Evolutionary conservation across 1,139 yeast genomes (phyloP).

Genomic region (Pichia sp.): DNA sequence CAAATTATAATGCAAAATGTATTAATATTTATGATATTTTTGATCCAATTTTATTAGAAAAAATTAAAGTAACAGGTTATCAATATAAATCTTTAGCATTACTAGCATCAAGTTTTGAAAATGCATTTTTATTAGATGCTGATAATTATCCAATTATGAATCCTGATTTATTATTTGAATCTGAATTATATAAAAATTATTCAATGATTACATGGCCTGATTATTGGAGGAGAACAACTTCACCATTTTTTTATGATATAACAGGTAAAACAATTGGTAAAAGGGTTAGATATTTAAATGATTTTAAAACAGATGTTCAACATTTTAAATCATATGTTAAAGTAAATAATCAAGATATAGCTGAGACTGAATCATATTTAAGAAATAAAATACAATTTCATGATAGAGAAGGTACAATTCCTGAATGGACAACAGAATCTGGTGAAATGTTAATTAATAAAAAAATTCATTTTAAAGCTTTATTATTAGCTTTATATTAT

Average conservation of each 20-base stretch:
- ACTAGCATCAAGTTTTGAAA: conserved; percentile 44
- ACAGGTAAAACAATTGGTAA: conserved; percentile 34
- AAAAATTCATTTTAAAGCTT: conserved; percentile 42
- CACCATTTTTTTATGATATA: conserved; percentile 51
- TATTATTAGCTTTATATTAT: conserved; percentile 51
- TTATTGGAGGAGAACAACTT: conserved; percentile 58
- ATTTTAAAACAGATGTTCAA: conserved; percentile 24
- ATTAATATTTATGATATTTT: conserved; percentile 36
- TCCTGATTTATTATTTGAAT: conserved; percentile 43
- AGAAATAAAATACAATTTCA: conserved; percentile 36
- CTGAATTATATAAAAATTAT: conserved; percentile 31
- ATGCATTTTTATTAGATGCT: conserved; percentile 45
- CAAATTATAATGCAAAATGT: conserved; percentile 41
- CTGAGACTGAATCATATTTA: conserved; percentile 22
- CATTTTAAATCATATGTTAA: no score
- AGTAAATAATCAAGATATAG: conserved; percentile 18
- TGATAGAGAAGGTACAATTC: conserved; percentile 51
- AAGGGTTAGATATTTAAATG: conserved; percentile 26
- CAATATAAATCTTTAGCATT: conserved; percentile 54
- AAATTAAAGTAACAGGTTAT: conserved; percentile 38
- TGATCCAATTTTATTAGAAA: conserved; percentile 20
- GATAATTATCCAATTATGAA: conserved; percentile 49
- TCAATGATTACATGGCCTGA: conserved; percentile 55
- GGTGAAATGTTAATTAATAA: conserved; percentile 57
- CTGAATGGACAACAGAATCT: conserved; percentile 59